Base-by-base conservation (phyloP, 2,329 filamentous ascomycete genomes). In the Moelleriella libera region DNA sequence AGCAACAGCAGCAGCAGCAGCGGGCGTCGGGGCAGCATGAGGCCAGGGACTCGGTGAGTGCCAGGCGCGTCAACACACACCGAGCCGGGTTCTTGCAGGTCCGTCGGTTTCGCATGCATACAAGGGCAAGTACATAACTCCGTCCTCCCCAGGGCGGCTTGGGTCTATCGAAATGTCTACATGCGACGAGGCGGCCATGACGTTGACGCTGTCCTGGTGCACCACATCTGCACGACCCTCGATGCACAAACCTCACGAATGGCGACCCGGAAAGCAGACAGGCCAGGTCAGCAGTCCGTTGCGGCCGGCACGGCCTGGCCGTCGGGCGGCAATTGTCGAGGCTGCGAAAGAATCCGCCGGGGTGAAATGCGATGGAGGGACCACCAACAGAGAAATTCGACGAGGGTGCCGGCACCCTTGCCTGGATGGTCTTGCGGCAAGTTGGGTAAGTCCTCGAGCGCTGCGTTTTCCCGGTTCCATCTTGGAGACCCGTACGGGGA, bases 341-440 rank as follows among this genome's bases (percentile, higher is more conserved):
- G 50, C 4, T 50, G 49, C 43, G 46, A 48, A 30, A 46, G 30
- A 28, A 52, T 52, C 10, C 47, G 46, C 28, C 34, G 11, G 28
- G 40, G 39, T 8, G 49, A 50, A 41, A 34, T n/a, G 41, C 21
- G 29, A 42, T 21, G 44, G 12, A 12, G 14, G 11, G 37, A 37
- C 34, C 34, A 34, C 6, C 10, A 14, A 28, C 31, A 30, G 21
- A 42, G 11, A 12, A 37, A 21, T 21, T 37, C 8, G 34, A 8
- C 12, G 34, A 8, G 12, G 34, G 34, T 37, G 8, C 34, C 34
- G 12, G 34, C 21, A 37, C 8, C 8, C 34, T 9, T 37, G 34
- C 8, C 34, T 9, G 8, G 8, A 37, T 37, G 8, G 8, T 37
- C 34, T 37, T 8, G 8, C 34, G 34, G 34, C 34, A 37, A 37